phyloP scores from a whole-genome alignment of 352 stramenopile genomes.

The Aphanomyces invadans region DNA sequence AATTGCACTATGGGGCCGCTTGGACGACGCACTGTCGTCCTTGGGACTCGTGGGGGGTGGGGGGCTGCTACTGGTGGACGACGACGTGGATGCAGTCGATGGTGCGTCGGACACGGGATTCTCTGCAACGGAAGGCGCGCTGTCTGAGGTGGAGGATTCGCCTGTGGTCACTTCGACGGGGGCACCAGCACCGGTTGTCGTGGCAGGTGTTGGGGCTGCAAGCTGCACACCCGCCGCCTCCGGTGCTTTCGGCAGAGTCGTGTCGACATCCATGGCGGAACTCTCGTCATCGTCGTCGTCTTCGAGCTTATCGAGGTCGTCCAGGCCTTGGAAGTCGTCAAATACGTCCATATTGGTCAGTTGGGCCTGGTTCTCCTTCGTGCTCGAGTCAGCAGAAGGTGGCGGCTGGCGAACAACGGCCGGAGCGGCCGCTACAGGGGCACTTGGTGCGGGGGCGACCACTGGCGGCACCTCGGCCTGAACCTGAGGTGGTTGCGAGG shows the following conservation, averaged over 20 bases:
- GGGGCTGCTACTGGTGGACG: conserved; percentile 40
- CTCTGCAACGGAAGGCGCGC: no score
- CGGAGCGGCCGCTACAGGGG: no score
- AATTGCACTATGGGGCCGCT: conserved; percentile 10
- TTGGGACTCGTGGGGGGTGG: conserved; percentile 10
- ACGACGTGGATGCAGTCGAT: conserved; percentile 55
- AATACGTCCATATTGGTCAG: conserved; percentile 55
- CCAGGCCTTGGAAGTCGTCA: conserved; percentile 59
- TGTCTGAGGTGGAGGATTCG: no score
- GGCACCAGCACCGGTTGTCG: no score
- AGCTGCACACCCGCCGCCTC: neutral
- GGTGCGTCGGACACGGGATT: conserved; percentile 43
- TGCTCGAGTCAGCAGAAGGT: conserved; percentile 21
- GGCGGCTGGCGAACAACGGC: no score
- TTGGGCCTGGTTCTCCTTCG: conserved; percentile 21
- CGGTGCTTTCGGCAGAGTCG: no score
- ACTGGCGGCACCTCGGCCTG: no score
- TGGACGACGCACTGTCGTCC: conserved; percentile 25
- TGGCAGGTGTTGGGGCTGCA: neutral
- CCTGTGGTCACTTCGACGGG: no score
- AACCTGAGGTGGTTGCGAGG: no score
- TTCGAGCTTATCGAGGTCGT: conserved; percentile 47
- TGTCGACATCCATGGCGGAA: no score
- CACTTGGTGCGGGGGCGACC: no score
- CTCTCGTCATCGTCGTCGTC: conserved; percentile 33